A percentile compares a stretch with the other conserved stretches of the same genome.
Evolutionary conservation across 1,284 basidiomycete genomes (phyloP).

Genomic region (Serendipita sp.): DNA sequence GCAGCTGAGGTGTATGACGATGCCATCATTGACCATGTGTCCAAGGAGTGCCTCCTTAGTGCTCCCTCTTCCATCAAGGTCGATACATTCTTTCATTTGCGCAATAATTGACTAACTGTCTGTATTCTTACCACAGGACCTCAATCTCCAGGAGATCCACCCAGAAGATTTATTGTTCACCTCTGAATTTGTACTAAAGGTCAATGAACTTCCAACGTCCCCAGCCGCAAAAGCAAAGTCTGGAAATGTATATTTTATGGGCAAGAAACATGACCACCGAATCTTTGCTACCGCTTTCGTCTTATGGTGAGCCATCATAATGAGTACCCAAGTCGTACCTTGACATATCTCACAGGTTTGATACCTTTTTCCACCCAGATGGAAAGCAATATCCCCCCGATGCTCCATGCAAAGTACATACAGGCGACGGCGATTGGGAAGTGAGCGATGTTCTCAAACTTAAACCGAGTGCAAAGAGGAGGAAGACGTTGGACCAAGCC

Average conservation of each 20-base stretch:
- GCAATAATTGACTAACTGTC: not conserved
- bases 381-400: slow-evolving; percentile 38
- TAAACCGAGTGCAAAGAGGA: slow-evolving; percentile 10
- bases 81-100: slow-evolving; percentile 7
- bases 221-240: slow-evolving; percentile 4
- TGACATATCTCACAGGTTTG: slow-evolving; percentile 37
- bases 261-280: not conserved
- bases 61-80: slow-evolving; percentile 58
- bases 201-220: slow-evolving; percentile 25
- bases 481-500: not conserved
- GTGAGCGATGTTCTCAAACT: slow-evolving; percentile 14
- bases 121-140: slow-evolving; percentile 34
- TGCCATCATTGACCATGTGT: slow-evolving; percentile 69
- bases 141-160: slow-evolving; percentile 52
- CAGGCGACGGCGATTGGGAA: slow-evolving; percentile 14
- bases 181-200: slow-evolving; percentile 54
- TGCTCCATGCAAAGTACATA: slow-evolving; percentile 15
- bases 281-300: slow-evolving; percentile 41
- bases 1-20: slow-evolving; percentile 54
- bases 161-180: slow-evolving; percentile 65
- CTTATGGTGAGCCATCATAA: slow-evolving; percentile 30
- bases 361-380: slow-evolving; percentile 72
- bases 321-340: not conserved
- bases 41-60: slow-evolving; percentile 55
- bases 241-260: not conserved